Percentiles rank a stretch among this genome's conserved stretches.
Evolutionary conservation across 345 rosid genomes (phyloP).

Genomic region (Raphanus sativus): DNA sequence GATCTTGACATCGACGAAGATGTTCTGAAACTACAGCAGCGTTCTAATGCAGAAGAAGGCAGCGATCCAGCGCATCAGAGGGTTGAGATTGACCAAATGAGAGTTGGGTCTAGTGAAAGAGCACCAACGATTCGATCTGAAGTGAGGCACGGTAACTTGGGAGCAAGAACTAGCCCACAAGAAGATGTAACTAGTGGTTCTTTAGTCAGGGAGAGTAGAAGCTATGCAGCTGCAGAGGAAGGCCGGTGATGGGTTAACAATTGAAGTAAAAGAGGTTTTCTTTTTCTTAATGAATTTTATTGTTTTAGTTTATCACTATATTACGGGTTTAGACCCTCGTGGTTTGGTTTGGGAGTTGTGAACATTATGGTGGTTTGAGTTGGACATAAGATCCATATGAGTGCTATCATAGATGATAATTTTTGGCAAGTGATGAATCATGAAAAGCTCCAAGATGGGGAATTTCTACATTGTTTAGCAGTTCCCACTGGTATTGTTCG

Average conservation of each 20-base stretch:
- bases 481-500: too few species aligned
- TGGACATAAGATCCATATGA: too few species aligned
- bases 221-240: constrained; percentile 47
- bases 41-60: constrained; percentile 68
- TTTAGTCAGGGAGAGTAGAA: constrained; percentile 54
- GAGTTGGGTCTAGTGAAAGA: constrained; percentile 54
- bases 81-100: constrained; percentile 53
- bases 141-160: constrained; percentile 63
- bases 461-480: too few species aligned
- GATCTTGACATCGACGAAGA: constrained; percentile 87
- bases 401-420: too few species aligned
- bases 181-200: constrained; percentile 54
- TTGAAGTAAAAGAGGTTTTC: constrained; percentile 1
- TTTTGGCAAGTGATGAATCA: too few species aligned
- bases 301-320: not conserved
- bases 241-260: constrained; percentile 14
- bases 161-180: constrained; percentile 48
- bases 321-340: not conserved
- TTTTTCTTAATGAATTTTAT: not conserved
- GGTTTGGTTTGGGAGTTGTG: constrained; percentile 18
- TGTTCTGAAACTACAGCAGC: constrained; percentile 80
- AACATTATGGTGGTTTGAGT: constrained; percentile 2
- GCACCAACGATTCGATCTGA: constrained; percentile 69
- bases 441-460: too few species aligned
- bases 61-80: constrained; percentile 48